These are phyloP conservation scores for Cytidiella melzeri DNA, from an alignment of 768 basidiomycete genomes.

Conservation along the genomic window DNA sequence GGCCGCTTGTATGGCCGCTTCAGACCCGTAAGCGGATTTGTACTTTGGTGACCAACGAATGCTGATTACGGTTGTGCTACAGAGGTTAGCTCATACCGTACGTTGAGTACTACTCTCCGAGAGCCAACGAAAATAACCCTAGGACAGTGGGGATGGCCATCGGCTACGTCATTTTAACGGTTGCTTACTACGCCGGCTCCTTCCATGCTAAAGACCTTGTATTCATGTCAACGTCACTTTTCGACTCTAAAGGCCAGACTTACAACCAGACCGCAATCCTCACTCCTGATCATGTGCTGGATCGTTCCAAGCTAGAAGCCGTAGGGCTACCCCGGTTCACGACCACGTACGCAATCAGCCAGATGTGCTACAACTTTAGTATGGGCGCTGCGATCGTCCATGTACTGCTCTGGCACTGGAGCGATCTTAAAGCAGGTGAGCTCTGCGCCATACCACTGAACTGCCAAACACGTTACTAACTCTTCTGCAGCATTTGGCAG, in stretches of 20 bases:
- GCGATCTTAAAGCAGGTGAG: constrained; percentile 36
- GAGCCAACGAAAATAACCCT: not conserved
- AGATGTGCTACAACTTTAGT: constrained; percentile 43
- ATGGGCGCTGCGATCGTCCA: constrained; percentile 44
- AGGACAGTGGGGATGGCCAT: constrained; percentile 45
- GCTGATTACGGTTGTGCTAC: not conserved
- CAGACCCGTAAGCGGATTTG: constrained; percentile 48
- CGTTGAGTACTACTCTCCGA: constrained; percentile 7
- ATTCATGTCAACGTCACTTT: constrained; percentile 43
- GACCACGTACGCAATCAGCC: constrained; percentile 41
- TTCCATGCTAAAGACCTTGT: constrained; percentile 38
- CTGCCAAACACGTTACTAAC: not conserved
- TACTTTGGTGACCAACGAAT: constrained; percentile 3
- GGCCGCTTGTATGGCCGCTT: constrained; percentile 49
- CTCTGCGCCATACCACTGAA: not conserved
- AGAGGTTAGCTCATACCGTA: constrained; percentile 40
- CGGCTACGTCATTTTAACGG: constrained; percentile 40
- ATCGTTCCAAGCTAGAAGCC: constrained; percentile 20
- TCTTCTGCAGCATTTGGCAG: constrained; percentile 13
- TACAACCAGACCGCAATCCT: constrained; percentile 40
- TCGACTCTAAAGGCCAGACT: constrained; percentile 28
- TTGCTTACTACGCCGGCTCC: constrained; percentile 36
- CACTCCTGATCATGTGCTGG: constrained; percentile 31
- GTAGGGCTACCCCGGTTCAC: constrained; percentile 30
- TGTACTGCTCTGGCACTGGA: constrained; percentile 48